A percentile compares a stretch with the other conserved stretches of the same genome.
Evolutionary conservation across 2,329 filamentous ascomycete genomes (phyloP).

Genomic region (Neurospora sp.): DNA sequence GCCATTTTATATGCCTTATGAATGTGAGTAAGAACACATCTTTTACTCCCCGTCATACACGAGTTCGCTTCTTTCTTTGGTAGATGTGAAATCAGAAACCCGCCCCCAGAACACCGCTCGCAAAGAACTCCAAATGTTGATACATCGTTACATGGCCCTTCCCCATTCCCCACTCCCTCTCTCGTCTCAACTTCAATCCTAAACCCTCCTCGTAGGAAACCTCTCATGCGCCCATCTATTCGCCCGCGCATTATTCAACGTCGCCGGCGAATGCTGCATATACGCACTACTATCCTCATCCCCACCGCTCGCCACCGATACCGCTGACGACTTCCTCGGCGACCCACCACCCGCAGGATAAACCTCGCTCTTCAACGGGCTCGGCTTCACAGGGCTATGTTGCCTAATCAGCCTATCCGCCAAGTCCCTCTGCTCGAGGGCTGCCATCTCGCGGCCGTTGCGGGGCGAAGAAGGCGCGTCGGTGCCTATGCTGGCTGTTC

Average conservation of each 20-base stretch:
- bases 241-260: constrained; percentile 28
- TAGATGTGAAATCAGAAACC: not conserved
- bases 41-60: not conserved
- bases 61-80: not conserved
- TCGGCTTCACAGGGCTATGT: constrained; percentile 33
- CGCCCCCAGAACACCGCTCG: not conserved
- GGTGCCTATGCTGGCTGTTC: constrained; percentile 48
- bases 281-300: not conserved
- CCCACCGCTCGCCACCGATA: not conserved
- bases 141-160: not conserved
- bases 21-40: not conserved
- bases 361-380: constrained; percentile 15
- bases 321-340: constrained; percentile 1
- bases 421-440: constrained; percentile 38
- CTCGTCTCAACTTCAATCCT: not conserved
- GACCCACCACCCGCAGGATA: not conserved
- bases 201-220: constrained; percentile 24
- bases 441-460: constrained; percentile 53
- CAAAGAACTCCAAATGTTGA: not conserved
- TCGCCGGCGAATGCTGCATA: constrained; percentile 22
- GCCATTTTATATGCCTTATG: not conserved
- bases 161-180: not conserved
- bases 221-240: constrained; percentile 30
- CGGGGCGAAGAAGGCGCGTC: constrained; percentile 40
- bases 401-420: constrained; percentile 24